A percentile compares a stretch with the other conserved stretches of the same genome.
phyloP scores from a whole-genome alignment of 805 yeast species.

The Metschnikowia arizonensis region DNA sequence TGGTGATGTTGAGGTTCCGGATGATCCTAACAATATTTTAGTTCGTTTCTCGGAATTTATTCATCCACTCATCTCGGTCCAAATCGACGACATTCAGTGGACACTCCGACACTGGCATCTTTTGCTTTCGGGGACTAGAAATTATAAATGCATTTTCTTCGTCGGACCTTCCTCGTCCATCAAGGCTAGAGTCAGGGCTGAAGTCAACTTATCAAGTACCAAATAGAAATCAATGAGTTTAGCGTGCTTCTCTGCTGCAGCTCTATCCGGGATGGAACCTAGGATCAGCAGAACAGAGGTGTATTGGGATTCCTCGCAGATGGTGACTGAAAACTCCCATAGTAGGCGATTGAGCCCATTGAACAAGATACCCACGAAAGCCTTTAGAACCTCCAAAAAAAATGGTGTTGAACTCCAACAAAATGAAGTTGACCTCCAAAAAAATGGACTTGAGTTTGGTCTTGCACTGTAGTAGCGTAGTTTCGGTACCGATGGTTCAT shows the following conservation, averaged over 20 bases:
- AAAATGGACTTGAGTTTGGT: slow-evolving; percentile 33
- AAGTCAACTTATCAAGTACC: slow-evolving; percentile 19
- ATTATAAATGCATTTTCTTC: slow-evolving; percentile 17
- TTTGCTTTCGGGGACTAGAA: slow-evolving; percentile 18
- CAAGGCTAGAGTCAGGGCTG: slow-evolving; percentile 7
- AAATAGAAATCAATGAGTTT: slow-evolving; percentile 31
- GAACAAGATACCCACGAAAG: slow-evolving; percentile 30
- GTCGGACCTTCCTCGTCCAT: slow-evolving; percentile 1
- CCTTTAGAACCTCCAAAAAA: slow-evolving; percentile 31
- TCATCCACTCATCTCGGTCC: slow-evolving; percentile 19
- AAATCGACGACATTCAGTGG: not conserved
- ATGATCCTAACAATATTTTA: slow-evolving; percentile 35
- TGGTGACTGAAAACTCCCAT: slow-evolving; percentile 26
- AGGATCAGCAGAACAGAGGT: slow-evolving; percentile 16
- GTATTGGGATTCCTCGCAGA: slow-evolving; percentile 22
- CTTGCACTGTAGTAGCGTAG: slow-evolving; percentile 30
- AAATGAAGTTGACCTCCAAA: too few relatives aligned
- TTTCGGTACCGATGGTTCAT: slow-evolving; percentile 21
- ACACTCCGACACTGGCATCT: not conserved
- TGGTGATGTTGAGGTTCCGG: slow-evolving; percentile 33
- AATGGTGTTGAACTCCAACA: too few relatives aligned
- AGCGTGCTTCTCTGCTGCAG: slow-evolving; percentile 31
- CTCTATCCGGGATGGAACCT: slow-evolving; percentile 24
- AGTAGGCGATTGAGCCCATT: slow-evolving; percentile 25
- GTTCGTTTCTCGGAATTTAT: slow-evolving; percentile 32